Evolutionary conservation across 2,329 filamentous ascomycete genomes (phyloP), one percentile per base, ranked within the genome.

Genomic region (Aspergillus fumigatus): DNA sequence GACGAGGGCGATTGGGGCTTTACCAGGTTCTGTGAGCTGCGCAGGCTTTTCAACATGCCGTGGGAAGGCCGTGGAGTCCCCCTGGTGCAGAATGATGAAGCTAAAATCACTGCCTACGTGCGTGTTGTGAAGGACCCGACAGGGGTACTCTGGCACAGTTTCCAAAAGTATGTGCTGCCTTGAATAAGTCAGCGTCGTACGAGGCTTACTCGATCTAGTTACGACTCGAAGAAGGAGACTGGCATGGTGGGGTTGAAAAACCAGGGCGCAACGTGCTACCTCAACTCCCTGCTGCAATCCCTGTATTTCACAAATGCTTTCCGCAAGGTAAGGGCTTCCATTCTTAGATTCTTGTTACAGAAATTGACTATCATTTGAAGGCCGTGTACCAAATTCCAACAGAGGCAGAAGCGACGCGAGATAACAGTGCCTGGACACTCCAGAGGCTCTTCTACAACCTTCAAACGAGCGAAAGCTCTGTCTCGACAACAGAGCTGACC

Each of bases 1-100:
- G 94, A 97, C 47, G 94, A 99, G 74, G 92, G 91, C 25, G 94
- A 99, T 68, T 99, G 94, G 94, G 94, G 94, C 1, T 99, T 99
- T 73, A 99, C 94, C n/a, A 82, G 93, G 55, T 99, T 97, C 70
- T 86, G 92, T 11, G 94, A 97, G 72, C 82, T 96, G 51, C 84
- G 91, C 53, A 88, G 86, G 67, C 88, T 97, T 72, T 96, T 97
- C 70, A 88, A 87, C 59, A 79, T 86, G 35, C 82, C 85, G 1
- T 96, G 88, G 84, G 89, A 94, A 56, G 84, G 85, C 51, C 76
- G 75, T 58, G 80, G 80, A 19, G 83, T 89, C 56, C 90, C 75
- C 14, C 62, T 79, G 26, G 73, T 79, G 3, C 75, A 79, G 55
- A 77, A 79, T 53, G 76, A 79, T 26, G 75, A 77, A 62, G 77